Conservation (phyloP, 2,329 filamentous ascomycete genomes). For the Herpotrichia juniperi region DNA sequence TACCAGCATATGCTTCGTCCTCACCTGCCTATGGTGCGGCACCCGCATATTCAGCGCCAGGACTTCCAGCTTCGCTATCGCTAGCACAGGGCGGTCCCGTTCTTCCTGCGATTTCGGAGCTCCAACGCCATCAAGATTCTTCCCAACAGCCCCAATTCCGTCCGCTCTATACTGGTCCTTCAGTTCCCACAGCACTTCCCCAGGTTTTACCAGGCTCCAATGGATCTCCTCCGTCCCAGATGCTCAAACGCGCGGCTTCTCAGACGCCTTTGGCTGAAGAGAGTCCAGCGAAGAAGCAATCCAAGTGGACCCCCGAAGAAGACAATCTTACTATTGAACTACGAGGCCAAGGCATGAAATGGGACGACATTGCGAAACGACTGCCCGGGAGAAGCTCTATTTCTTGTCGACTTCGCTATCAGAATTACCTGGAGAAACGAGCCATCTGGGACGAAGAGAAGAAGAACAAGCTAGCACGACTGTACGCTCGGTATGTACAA, state of each 20-base stretch:
- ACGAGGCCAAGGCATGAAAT: conserved; percentile 91
- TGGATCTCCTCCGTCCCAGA: conserved; percentile 38
- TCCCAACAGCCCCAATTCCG: conserved; percentile 45
- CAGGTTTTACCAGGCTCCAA: conserved; percentile 32
- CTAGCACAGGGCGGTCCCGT: conserved; percentile 42
- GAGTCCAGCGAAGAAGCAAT: conserved; percentile 64
- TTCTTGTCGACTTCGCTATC: conserved; percentile 92
- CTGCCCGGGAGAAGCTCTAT: conserved; percentile 91
- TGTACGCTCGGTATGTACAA: conserved; percentile 82
- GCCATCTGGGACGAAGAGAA: conserved; percentile 97
- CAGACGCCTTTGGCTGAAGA: conserved; percentile 44
- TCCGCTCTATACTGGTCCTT: conserved; percentile 47
- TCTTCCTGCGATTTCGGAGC: conserved; percentile 45
- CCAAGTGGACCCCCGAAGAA: conserved; percentile 94
- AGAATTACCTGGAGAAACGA: conserved; percentile 93
- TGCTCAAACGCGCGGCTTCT: conserved; percentile 45
- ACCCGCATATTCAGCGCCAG: conserved; percentile 29
- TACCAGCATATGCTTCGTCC: conserved; percentile 37
- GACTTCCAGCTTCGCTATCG: conserved; percentile 33
- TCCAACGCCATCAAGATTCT: conserved; percentile 47
- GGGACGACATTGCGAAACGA: conserved; percentile 95
- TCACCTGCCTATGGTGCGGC: conserved; percentile 34
- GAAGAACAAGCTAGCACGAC: conserved; percentile 92
- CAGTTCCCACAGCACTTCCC: conserved; percentile 38
- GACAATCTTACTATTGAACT: conserved; percentile 93